Base-by-base conservation (phyloP, 805 yeast genomes). In the Cyberlindnera petersonii region DNA sequence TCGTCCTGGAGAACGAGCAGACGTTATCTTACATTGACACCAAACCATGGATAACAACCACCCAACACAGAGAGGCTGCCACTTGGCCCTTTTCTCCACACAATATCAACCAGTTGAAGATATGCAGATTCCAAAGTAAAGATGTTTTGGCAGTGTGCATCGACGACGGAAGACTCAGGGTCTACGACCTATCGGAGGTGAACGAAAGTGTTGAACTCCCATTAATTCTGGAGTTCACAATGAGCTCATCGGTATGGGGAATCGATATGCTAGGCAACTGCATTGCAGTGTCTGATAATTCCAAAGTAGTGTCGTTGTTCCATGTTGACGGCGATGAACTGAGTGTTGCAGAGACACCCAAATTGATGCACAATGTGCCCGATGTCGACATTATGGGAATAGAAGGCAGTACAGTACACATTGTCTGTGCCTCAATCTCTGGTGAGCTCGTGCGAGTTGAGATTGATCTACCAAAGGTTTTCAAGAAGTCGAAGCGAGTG, bases 161-260 rank as follows among this genome's bases (percentile, higher is more conserved):
- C 13, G 86, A 80, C 51, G 77, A 76, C 53, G 86, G 86, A 0
- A 48, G 71, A 6, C 64, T 69, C 0, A 42, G 72, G 33, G 42
- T 80, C 0, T 66, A 49, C 50, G 55, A 65, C 36, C 40, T 68
- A 6, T n/a, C 37, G 2, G 56, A 55, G 5, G 50, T 55, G 0
- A 59, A 55, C 8, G 37, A 54, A 9, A 47, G 48, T 22, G 39
- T 60, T 2, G 43, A 48, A 6, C 54, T 66, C 3, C 62, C 55
- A 16, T 50, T 59, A 24, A 52, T 48, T 19, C 39, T 72, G 4
- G 60, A 57, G 23, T 48, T 71, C 6, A 37, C 32, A 11, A 24
- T 40, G 33, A 60, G 60, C 6, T 58, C 71, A 2, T 75, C 83
- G 1, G 75, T 71, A 2, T 82, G 88, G 88, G 85, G 86, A 0